Evolutionary conservation across 768 basidiomycete species (phyloP), one percentile per base, ranked within the genome.

Genomic region (Scleroderma citrinum): DNA sequence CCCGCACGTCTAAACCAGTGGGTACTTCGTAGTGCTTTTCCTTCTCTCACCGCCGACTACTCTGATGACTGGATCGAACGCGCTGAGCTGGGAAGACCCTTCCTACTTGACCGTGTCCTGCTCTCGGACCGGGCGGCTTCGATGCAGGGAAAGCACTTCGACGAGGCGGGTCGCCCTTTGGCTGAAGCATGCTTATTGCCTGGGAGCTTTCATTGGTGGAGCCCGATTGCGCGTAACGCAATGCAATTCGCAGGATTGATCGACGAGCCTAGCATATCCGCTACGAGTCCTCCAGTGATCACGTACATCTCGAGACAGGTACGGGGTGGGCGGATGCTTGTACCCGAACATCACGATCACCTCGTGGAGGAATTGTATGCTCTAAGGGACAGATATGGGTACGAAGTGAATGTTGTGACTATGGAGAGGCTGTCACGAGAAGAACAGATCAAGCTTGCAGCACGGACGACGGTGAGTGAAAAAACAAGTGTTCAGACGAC

Each of bases 261-360:
- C 26, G 61, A 67, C 26, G 26, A 29, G 26, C 8, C 26, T 29
- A 29, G 26, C 14, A 59, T 67, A n/a, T 58, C 69, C 12, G 77
- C 75, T 35, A 53, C 36, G 4, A 35, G 49, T 46, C 80, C 58
- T 43, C 87, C 85, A 0, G 93, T 97, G 20, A 92, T 97, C 69
- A 95, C 93, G 13, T 97, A 97, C 58, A 78, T 96, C 52, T 90
- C 86, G 8, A 77, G 93, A 6, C 93, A 97, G 2, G 95, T 92
- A 92, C 26, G 26, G 26, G 85, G 82, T 16, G 71, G 92, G 38
- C 76, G 93, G 19, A 94, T 85, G 83, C 65, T 97, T 47, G 77
- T 80, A 31, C 76, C 73, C 29, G 78, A 78, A 47, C 77, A 92
- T 59, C 92, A 97, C 63, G 84, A 92, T 3, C 76, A 69, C 44